phyloP scores from a whole-genome alignment of 345 rosid genomes.

The Hevea brasiliensis region DNA sequence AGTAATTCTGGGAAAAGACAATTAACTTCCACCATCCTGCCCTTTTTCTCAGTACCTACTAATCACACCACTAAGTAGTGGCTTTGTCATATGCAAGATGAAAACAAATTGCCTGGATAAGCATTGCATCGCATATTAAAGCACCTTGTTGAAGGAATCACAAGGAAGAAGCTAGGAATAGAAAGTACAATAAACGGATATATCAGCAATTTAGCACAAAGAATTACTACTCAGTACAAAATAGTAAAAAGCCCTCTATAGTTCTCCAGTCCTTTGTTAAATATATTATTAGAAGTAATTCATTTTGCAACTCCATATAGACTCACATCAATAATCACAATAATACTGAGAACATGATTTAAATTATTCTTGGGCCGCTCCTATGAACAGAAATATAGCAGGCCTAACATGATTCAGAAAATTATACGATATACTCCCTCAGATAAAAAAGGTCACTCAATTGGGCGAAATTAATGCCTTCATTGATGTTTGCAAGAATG shows the following conservation, averaged over 20 bases:
- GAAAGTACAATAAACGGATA: not conserved
- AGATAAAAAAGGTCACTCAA: not conserved
- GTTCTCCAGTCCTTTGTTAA: not conserved
- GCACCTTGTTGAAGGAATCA: not conserved
- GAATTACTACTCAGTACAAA: not conserved
- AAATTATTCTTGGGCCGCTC: not conserved
- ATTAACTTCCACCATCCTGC: too few relatives aligned
- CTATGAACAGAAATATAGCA: not conserved
- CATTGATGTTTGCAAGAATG: constrained; percentile 1
- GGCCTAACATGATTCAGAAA: constrained; percentile 6
- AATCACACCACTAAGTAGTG: too few relatives aligned
- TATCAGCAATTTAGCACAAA: not conserved
- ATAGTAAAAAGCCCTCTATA: not conserved
- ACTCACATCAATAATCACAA: not conserved
- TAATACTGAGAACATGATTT: not conserved
- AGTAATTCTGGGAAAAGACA: too few relatives aligned
- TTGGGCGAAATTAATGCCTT: not conserved
- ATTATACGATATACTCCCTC: not conserved
- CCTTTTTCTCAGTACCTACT: not conserved
- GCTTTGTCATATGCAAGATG: not conserved
- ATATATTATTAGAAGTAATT: not conserved
- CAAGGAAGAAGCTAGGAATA: not conserved
- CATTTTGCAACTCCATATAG: not conserved
- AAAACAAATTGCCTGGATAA: not conserved
- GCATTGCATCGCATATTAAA: too few relatives aligned